A percentile compares a stretch with the other conserved stretches of the same genome.
Conservation (phyloP, 441 rosid species). For the Daphne laureola region DNA sequence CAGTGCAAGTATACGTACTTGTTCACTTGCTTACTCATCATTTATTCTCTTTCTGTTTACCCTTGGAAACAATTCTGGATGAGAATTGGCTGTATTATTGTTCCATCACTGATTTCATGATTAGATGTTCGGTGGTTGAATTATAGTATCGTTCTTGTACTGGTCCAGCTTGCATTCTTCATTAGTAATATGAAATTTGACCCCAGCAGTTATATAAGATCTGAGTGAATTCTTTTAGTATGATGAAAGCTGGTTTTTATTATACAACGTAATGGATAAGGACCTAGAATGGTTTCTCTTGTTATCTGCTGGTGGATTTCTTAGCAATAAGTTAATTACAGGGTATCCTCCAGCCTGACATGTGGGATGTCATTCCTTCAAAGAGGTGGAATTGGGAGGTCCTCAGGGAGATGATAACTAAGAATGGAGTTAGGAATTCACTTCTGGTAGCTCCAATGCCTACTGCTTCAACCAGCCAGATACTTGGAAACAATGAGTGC, state of each 20-base stretch:
- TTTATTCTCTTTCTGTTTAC: neutral
- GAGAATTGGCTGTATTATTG: neutral
- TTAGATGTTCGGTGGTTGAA: neutral
- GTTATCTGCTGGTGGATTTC: neutral
- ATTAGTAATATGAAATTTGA: neutral
- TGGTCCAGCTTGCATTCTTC: no score
- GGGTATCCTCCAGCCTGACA: constrained; percentile 90
- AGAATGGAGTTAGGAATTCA: constrained; percentile 76
- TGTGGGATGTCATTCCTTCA: constrained; percentile 78
- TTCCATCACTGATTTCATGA: neutral
- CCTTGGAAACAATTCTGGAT: neutral
- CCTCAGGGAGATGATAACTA: constrained; percentile 49
- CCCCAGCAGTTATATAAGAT: neutral
- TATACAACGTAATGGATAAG: no score
- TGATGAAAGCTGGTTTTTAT: no score
- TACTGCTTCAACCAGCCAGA: constrained; percentile 93
- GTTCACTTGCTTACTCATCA: neutral
- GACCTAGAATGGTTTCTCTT: neutral
- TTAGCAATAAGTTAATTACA: constrained; percentile 15
- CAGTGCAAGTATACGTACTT: neutral
- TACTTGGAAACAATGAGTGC: constrained; percentile 90
- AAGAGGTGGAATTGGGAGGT: constrained; percentile 66
- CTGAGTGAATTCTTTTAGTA: no score
- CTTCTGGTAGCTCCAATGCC: constrained; percentile 93
- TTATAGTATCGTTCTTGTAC: no score